Evolutionary conservation across 83 land plant genomes (phyloP).

Genomic region (Diphasiastrum complanatum): DNA sequence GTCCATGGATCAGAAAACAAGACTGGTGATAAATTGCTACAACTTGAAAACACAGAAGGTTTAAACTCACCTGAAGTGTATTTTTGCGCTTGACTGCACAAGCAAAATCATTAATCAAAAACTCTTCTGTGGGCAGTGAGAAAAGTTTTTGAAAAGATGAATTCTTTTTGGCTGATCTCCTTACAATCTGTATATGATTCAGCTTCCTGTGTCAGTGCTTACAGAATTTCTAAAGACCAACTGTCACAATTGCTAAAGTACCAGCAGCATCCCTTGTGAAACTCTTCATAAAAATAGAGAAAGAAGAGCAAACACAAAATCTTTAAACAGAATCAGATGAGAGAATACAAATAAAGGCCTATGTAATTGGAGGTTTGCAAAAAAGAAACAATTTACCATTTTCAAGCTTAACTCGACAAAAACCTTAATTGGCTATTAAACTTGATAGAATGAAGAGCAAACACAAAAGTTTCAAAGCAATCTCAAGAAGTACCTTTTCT

Average conservation of each 20-base stretch:
- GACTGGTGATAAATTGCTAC: too few relatives aligned
- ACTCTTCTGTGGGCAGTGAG: slow-evolving; percentile 78
- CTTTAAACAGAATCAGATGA: background rate
- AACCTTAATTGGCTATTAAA: background rate
- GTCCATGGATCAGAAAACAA: too few relatives aligned
- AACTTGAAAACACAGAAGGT: slow-evolving; percentile 1
- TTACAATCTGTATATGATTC: slow-evolving; percentile 63
- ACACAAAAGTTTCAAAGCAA: background rate
- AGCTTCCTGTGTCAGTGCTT: too few relatives aligned
- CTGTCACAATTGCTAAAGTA: too few relatives aligned
- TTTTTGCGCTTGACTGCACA: slow-evolving; percentile 81
- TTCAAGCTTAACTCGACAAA: slow-evolving; percentile 1
- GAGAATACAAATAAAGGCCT: background rate
- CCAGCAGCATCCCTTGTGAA: too few relatives aligned
- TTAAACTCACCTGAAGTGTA: slow-evolving; percentile 65
- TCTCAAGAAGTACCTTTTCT: slow-evolving; percentile 43
- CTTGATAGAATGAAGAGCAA: background rate
- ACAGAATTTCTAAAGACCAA: too few relatives aligned
- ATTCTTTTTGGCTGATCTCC: slow-evolving; percentile 70
- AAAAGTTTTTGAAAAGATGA: slow-evolving; percentile 78
- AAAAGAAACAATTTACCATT: background rate
- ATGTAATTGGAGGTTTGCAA: background rate
- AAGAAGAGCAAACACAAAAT: too few relatives aligned
- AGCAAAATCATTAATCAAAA: slow-evolving; percentile 81
- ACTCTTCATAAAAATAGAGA: too few relatives aligned